These are phyloP conservation scores for Thalassiosira livingstoniorum DNA, from an alignment of 352 stramenopile genomes.

Conservation along the genomic window DNA sequence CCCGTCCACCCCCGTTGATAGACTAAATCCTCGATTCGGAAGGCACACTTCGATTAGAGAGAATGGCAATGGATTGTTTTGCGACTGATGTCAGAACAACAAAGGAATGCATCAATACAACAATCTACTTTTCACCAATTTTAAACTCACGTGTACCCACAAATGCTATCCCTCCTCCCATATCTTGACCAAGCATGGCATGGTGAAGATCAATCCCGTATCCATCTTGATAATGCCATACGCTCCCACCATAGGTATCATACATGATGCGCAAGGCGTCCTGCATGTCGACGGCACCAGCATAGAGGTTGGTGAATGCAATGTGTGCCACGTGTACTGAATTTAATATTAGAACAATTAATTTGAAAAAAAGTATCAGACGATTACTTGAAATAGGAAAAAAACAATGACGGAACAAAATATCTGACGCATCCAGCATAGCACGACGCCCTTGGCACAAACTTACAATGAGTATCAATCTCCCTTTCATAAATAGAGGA, in stretches of 20 bases:
- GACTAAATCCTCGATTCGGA: neutral
- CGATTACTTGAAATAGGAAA: neutral
- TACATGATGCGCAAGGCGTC: constrained; percentile 17
- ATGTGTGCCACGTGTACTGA: constrained; percentile 3
- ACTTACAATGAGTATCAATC: constrained; percentile 9
- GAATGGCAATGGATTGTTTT: too few species aligned
- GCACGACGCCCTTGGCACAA: too few species aligned
- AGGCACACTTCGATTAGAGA: too few species aligned
- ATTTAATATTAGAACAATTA: neutral
- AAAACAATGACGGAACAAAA: neutral
- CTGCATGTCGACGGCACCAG: neutral
- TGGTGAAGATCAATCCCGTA: constrained; percentile 24
- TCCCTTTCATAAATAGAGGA: neutral
- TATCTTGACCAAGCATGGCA: constrained; percentile 18
- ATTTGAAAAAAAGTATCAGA: neutral
- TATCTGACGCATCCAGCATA: neutral
- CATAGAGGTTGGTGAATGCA: neutral
- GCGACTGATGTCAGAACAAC: too few species aligned
- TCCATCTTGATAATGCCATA: constrained; percentile 31
- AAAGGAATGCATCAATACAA: too few species aligned
- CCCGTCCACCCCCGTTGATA: neutral
- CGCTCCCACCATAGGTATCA: constrained; percentile 11
- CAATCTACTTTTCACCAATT: too few species aligned
- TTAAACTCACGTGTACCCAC: too few species aligned
- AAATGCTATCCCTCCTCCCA: constrained; percentile 26